Conservation (phyloP, 345 rosid genomes). For the Erucastrum elatum region DNA sequence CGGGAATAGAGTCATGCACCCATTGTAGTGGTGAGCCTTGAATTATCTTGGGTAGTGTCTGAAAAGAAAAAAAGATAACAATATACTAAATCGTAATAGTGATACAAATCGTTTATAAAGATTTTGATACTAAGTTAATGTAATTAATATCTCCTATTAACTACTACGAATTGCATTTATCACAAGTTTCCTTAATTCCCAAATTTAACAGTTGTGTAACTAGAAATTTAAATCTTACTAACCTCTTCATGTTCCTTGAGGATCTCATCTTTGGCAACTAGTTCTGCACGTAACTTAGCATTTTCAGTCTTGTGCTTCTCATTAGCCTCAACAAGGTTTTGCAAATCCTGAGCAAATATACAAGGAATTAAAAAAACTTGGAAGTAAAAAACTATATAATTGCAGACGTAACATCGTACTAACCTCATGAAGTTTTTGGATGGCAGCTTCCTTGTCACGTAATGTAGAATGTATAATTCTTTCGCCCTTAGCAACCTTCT, state of each 20-base stretch:
- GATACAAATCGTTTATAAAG: no score
- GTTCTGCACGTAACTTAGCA: not conserved
- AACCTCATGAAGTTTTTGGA: not conserved
- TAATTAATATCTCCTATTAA: no score
- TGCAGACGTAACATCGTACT: not conserved
- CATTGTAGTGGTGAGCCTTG: not conserved
- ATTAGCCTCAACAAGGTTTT: not conserved
- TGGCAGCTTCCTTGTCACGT: not conserved
- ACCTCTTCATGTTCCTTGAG: not conserved
- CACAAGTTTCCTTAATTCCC: no score
- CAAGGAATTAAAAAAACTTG: not conserved
- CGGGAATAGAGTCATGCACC: not conserved
- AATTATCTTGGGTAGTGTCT: not conserved
- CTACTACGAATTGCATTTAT: no score
- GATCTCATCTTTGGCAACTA: not conserved
- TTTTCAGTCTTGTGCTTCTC: not conserved
- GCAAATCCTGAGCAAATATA: not conserved
- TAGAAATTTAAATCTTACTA: not conserved
- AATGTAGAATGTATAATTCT: not conserved
- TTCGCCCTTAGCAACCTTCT: not conserved
- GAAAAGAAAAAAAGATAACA: not conserved
- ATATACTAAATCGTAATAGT: no score
- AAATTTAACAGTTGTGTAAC: not conserved
- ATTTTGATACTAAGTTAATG: no score
- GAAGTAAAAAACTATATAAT: not conserved